phyloP scores from a whole-genome alignment of 139 green algal genomes.

The Volvox reticuliferus region DNA sequence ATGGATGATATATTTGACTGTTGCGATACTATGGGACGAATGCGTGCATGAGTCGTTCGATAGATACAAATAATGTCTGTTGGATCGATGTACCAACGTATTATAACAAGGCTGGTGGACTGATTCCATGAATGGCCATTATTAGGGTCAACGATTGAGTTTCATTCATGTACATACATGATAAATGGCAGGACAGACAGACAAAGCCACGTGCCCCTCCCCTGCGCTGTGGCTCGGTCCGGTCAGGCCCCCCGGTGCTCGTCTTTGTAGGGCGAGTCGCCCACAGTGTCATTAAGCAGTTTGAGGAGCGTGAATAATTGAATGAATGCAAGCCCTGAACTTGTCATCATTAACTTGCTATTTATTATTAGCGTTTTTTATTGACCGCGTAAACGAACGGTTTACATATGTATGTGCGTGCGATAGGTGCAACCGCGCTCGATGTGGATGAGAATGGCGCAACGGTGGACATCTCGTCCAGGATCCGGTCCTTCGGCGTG shows the following conservation, averaged over 20 bases:
- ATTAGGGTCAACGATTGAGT: neutral
- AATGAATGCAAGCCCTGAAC: neutral
- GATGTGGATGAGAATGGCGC: slow-evolving; percentile 25
- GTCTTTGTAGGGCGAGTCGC: too few species aligned
- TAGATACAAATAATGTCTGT: neutral
- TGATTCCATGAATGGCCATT: neutral
- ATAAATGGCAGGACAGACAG: neutral
- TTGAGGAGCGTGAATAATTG: neutral
- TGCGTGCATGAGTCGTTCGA: neutral
- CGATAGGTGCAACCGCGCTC: neutral
- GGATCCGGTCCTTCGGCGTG: neutral
- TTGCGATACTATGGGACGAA: too few species aligned
- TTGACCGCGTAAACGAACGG: neutral
- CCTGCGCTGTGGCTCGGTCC: too few species aligned
- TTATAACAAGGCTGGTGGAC: neutral
- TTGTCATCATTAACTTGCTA: neutral
- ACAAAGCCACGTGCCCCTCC: too few species aligned
- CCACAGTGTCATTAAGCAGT: too few species aligned
- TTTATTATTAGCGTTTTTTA: neutral
- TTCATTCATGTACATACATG: neutral
- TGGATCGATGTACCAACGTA: neutral
- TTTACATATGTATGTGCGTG: neutral
- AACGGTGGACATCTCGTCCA: neutral
- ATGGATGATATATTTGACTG: neutral
- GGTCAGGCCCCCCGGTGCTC: too few species aligned